Base-by-base conservation (phyloP, 345 rosid species). In the Turritis glabra region DNA sequence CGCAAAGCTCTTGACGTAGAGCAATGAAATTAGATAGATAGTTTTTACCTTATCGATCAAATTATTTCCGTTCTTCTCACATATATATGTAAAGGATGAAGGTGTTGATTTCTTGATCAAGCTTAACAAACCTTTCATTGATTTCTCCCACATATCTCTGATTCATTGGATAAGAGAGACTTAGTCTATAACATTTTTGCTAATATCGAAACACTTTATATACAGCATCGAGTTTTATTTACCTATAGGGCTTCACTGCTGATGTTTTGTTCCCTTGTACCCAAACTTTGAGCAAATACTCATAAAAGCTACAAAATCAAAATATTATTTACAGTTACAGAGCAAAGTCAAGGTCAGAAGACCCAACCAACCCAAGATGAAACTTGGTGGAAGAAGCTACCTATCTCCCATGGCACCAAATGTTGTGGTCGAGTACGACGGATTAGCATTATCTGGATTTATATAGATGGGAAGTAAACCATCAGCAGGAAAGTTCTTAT, bases 391-490 rank as follows among this genome's bases (percentile, higher is more conserved):
- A 75, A 21, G n/a, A 57, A 69, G 3, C 2, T 82, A 96, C 99
- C 99, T 92, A 75, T 96, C 99, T 70, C 99, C 98, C 99, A 92
- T 96, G 66, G 99, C 98, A 80, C 99, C 99, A 79, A 92, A 96
- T 64, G 99, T 96, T 56, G 90, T 88, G 40, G 90, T 81, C 1
- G 98, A 80, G 82, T 82, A 80, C 4, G 99, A 78, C 55, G 89
- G 74, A 17, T 74, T 70, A 48, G 82, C 97, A 27, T 77, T 85
- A 1, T 85, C 72, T 32, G 96, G 96, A 82, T 76, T 80, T 67
- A 96, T 83, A 79, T 90, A 96, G 37, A 92, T 96, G 69, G 98
- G 98, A 58, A 92, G 96, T 76, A 96, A 83, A 76, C 98, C 99
- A 80, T 96, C 96, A 27, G 76, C 93, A 48, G 97, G 99, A 71